Evolutionary conservation across 2,329 filamentous ascomycete genomes (phyloP), one percentile per base, ranked within the genome.

Genomic region (Balansia obtecta): DNA sequence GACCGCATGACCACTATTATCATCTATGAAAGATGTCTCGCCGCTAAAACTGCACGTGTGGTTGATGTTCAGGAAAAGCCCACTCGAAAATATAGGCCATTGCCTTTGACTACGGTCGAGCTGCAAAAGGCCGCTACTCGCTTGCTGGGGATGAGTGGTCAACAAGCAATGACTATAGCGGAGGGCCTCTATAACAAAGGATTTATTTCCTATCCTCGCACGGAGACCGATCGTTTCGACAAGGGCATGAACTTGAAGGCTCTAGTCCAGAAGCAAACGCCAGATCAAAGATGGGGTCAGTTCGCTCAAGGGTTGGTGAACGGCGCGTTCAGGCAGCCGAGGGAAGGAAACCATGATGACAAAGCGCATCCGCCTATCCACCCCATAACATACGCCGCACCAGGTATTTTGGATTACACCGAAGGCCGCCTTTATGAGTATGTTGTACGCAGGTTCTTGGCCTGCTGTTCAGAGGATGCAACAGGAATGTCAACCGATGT

Each of bases 311-410:
- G 74, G 16, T 75, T 97, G 10, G 70, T 86, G 32, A 75, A 85
- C 54, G 88, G 88, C 3, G 83, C 74, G 9, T 97, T 95, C 64
- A 79, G 80, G 45, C 83, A 86, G 56, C 93, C 93, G 16, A 82
- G 91, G 41, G 78, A 84, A 56, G 93, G 93, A 4, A 79, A 82
- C 49, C 82, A 97, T 64, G 95, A 98, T 65, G 93, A 98, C 66
- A 93, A 95, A 66, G 93, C 93, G 0, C 93, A 98, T 68, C 93
- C 93, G 27, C 93, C 93, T 0, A 98, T 98, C 53, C 93, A 98
- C 60, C 93, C 93, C 0, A 85, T 98, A 53, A 86, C 86, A n/a
- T 94, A 87, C 62, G 88, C 85, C 6, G 77, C 78, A 13, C 77
- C 83, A 0, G 72, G 72, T 0, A 78, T 88, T 3, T 71, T 79